Conservation (phyloP, 306 rosid species). For the Sesbania bispinosa region DNA sequence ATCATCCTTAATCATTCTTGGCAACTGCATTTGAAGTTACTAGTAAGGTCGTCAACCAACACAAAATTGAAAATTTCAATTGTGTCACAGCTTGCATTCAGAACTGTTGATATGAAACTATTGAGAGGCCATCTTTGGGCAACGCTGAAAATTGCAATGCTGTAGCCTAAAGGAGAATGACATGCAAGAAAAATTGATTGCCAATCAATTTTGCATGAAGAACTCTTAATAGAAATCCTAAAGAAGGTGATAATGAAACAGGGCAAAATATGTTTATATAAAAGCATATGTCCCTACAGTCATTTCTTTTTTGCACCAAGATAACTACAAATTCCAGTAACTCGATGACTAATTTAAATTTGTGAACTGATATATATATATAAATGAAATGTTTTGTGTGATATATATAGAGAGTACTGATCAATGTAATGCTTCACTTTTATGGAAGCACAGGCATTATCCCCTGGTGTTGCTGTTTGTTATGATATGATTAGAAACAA, state of each 20-base stretch:
- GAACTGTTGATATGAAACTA: background rate
- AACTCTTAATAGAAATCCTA: background rate
- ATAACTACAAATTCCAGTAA: background rate
- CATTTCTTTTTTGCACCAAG: background rate
- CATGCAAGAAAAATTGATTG: background rate
- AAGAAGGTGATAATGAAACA: background rate
- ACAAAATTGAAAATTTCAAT: background rate
- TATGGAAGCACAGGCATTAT: background rate
- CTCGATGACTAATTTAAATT: background rate
- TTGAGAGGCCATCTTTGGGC: background rate
- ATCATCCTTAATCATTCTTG: background rate
- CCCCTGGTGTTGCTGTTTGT: background rate
- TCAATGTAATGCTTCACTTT: background rate
- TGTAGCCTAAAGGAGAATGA: background rate
- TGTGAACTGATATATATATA: background rate
- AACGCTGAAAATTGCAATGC: background rate
- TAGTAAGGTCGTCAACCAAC: background rate
- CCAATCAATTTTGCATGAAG: background rate
- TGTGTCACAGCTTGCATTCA: background rate
- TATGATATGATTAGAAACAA: background rate
- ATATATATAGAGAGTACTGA: background rate
- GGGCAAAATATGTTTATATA: background rate
- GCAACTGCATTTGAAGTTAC: background rate
- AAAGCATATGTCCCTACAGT: background rate
- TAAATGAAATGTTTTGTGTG: background rate